Base-by-base conservation (phyloP, 345 rosid genomes). In the Aquilaria sinensis region DNA sequence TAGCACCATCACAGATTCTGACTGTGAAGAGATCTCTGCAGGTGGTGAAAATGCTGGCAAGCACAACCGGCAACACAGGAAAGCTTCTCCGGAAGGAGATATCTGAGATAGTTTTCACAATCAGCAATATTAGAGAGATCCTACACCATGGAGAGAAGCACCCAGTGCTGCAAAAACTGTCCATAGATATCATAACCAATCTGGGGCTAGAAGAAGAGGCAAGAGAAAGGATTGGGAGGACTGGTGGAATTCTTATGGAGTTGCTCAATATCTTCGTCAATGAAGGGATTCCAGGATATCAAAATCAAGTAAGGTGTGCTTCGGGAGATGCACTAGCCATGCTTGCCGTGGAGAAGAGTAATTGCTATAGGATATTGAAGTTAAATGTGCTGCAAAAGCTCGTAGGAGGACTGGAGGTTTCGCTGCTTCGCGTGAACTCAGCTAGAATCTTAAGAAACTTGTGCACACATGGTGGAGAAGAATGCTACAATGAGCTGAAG, bases 311-410 rank as follows among this genome's bases (percentile, higher is more conserved):
- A 13, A 76, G 88, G 62, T 74, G 70, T 32, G 97, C 90, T 2
- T 90, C 97, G 32, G 98, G 98, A 47, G 96, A 85, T 74, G 96
- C 98, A 4, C 73, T 92, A 58, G 92, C 96, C 4, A 86, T 92
- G 97, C 69, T 92, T 67, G 87, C 84, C 49, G 74, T 86, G 58
- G 98, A 87, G 72, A 80, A 59, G 68, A 65, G 63, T 9, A 92
- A 92, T 47, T 90, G 97, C 69, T 68, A 75, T 48, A 81, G 87
- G 47, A 82, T 87, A 56, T 74, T 89, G 76, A 92, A 78, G 69
- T 58, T 87, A 49, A 69, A 76, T 2, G 83, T 73, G 8, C 66
- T 81, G 31, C 75, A 61, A 47, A 74, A 65, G 76, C 91, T 89
- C 7, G 80, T 79, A 29, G 76, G 56, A 69, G 88, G 88, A 56